These are phyloP conservation scores for Penicillium subrubescens DNA, from an alignment of 495 filamentous ascomycete species.

Conservation along the genomic window DNA sequence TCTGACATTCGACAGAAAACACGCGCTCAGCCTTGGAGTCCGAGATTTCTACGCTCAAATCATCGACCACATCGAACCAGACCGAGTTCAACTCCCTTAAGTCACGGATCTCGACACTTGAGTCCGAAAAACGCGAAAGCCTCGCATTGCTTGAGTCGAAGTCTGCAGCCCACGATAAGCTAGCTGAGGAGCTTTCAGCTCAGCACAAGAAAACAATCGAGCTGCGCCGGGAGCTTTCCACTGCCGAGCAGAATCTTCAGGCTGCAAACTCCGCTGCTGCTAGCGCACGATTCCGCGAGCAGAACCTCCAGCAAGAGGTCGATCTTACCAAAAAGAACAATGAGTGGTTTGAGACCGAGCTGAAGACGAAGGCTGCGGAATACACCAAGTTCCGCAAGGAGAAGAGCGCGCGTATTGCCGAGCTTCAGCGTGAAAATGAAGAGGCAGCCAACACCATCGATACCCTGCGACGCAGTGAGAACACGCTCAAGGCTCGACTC, in stretches of 20 bases:
- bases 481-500: conserved; percentile 73
- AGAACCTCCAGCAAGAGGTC: conserved; percentile 84
- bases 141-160: conserved; percentile 87
- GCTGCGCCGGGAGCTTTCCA: conserved; percentile 75
- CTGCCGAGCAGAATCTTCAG: conserved; percentile 79
- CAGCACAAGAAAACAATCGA: conserved; percentile 87
- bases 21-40: conserved; percentile 68
- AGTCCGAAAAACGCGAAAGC: conserved; percentile 88
- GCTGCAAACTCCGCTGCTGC: conserved; percentile 73
- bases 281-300: conserved; percentile 82
- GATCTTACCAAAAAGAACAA: conserved; percentile 83
- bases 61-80: conserved; percentile 70
- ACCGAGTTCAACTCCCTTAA: conserved; percentile 77
- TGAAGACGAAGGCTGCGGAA: conserved; percentile 85
- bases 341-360: conserved; percentile 87
- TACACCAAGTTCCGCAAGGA: conserved; percentile 91
- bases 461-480: conserved; percentile 74
- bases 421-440: conserved; percentile 86
- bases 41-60: conserved; percentile 78
- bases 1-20: conserved; percentile 55
- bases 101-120: conserved; percentile 78
- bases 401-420: conserved; percentile 80
- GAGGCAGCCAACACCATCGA: conserved; percentile 77
- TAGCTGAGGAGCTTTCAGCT: conserved; percentile 81
- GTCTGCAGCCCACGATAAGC: conserved; percentile 77